phyloP scores from a whole-genome alignment of 1,284 basidiomycete genomes.

The Ganoderma meredithae region DNA sequence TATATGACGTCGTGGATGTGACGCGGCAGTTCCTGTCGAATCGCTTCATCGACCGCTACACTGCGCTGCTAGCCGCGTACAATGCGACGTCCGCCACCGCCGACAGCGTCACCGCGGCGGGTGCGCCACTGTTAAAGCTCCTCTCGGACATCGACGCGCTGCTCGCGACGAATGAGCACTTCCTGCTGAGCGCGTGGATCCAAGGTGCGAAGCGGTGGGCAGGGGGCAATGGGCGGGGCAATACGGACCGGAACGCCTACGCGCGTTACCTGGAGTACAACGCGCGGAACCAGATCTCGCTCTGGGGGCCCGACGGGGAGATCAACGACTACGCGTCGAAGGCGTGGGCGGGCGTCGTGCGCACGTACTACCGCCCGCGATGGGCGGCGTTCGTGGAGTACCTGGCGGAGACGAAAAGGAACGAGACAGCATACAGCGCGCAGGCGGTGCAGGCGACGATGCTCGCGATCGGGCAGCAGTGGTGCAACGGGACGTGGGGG shows the following conservation, averaged over 20 bases:
- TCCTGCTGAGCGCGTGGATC: conserved; percentile 49
- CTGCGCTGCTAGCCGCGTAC: conserved; percentile 42
- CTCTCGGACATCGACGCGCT: conserved; percentile 47
- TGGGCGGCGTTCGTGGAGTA: conserved; percentile 49
- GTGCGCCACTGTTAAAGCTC: conserved; percentile 41
- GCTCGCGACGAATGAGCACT: conserved; percentile 46
- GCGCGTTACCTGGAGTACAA: conserved; percentile 48
- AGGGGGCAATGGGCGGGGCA: conserved; percentile 25
- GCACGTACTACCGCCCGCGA: conserved; percentile 46
- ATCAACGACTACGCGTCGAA: conserved; percentile 56
- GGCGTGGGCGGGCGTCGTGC: conserved; percentile 52
- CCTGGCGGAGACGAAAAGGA: conserved; percentile 40
- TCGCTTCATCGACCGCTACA: conserved; percentile 47
- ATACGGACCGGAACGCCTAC: conserved; percentile 35
- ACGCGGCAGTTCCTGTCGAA: conserved; percentile 51
- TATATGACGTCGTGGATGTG: conserved; percentile 51
- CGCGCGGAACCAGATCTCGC: conserved; percentile 53
- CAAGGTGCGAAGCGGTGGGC: conserved; percentile 44
- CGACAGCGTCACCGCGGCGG: conserved; percentile 35
- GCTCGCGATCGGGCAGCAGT: conserved; percentile 45
- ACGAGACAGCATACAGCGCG: conserved; percentile 42
- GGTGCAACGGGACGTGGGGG: conserved; percentile 42
- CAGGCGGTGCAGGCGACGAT: conserved; percentile 37
- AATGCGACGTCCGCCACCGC: conserved; percentile 35
- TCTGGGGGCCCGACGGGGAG: conserved; percentile 53